phyloP scores from a whole-genome alignment of 257 asterid genomes.

The Buddleja alternifolia region DNA sequence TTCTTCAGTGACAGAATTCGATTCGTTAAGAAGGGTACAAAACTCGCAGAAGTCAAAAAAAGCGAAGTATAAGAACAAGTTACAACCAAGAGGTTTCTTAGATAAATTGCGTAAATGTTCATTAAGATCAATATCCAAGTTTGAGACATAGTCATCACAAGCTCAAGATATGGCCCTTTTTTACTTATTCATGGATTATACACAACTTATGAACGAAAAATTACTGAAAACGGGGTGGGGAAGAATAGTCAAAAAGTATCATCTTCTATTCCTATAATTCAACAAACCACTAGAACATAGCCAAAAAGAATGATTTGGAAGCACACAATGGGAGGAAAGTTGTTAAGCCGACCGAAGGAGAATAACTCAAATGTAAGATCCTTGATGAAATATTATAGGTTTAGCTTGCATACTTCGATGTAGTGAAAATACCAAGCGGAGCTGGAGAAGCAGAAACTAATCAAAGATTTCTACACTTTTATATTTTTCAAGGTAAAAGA shows the following conservation, averaged over 20 bases:
- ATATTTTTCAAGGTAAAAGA: background rate
- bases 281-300: background rate
- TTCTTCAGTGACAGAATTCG: background rate
- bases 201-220: background rate
- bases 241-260: background rate
- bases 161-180: background rate
- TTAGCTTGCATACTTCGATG: background rate
- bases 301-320: background rate
- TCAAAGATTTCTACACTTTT: background rate
- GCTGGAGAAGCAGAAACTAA: background rate
- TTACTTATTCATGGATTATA: background rate
- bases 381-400: background rate
- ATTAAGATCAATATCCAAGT: conserved; percentile 18
- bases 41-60: background rate
- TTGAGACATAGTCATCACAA: conserved; percentile 8
- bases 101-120: background rate
- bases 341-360: background rate
- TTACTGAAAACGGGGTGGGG: background rate
- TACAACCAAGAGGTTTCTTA: conserved; percentile 1
- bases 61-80: background rate
- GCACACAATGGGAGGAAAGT: background rate
- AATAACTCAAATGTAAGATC: background rate
- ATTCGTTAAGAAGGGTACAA: background rate
- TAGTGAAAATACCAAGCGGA: background rate
- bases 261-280: background rate